A percentile compares a stretch with the other conserved stretches of the same genome.
Evolutionary conservation across 1,284 basidiomycete genomes (phyloP).

Genomic region (Coniferiporia sulphurascens): DNA sequence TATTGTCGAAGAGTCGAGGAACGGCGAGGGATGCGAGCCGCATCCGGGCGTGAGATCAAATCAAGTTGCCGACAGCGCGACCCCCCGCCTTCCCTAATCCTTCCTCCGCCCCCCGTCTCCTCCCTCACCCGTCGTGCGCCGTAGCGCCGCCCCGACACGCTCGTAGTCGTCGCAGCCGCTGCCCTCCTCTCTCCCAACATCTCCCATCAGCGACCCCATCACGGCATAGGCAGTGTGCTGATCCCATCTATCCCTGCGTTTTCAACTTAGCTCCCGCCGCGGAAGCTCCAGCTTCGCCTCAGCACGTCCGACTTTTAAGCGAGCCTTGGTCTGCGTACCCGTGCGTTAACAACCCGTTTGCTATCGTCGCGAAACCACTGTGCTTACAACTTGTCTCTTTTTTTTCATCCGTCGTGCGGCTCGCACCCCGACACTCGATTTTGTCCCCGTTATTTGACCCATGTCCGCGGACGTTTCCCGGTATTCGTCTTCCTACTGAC

Average conservation of each 20-base stretch:
- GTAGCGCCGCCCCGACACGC: background rate
- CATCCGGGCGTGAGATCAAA: background rate
- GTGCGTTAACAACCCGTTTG: background rate
- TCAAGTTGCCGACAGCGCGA: background rate
- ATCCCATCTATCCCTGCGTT: slow-evolving; percentile 10
- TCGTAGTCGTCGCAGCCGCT: slow-evolving; percentile 13
- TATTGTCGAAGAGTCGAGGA: no score
- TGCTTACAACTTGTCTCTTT: background rate
- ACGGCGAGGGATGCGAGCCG: no score
- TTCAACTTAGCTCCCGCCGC: background rate
- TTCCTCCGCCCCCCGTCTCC: slow-evolving; percentile 24
- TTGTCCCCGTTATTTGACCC: background rate
- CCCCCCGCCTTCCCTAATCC: background rate
- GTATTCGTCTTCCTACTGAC: background rate
- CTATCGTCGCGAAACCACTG: background rate
- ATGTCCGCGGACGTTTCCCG: background rate
- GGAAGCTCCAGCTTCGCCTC: background rate
- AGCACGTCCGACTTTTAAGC: background rate
- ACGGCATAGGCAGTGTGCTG: slow-evolving; percentile 14
- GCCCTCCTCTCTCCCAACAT: slow-evolving; percentile 4
- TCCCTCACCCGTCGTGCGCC: slow-evolving; percentile 20
- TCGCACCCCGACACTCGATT: background rate
- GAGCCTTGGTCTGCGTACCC: background rate
- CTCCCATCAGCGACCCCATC: slow-evolving; percentile 14
- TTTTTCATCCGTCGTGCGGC: background rate